Base-by-base conservation (phyloP, 345 rosid species). In the Acer campestre region DNA sequence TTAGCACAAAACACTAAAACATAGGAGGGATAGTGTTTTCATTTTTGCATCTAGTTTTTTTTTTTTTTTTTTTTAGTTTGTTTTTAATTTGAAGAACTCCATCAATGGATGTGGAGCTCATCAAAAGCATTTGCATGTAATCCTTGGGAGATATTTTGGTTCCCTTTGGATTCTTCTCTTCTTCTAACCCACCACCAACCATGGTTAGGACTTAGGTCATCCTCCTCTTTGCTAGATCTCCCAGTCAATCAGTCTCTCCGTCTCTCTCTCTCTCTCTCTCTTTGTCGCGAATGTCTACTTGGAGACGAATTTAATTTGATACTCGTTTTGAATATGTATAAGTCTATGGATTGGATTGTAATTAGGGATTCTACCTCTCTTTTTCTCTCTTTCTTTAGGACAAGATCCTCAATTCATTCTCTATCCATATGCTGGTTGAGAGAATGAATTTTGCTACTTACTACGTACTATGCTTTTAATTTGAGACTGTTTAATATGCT, bases 191-290 rank as follows among this genome's bases (percentile, higher is more conserved):
- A 38, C 61, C 86, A 80, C 79, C 95, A 82, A 88, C 98, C 97
- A 94, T 92, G 98, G 98, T 94, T 94, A 92, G 94, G 95, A 88
- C 94, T 78, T 86, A 83, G 94, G 91, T 86, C 83, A 65, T 78
- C 78, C 66, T 81, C 79, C 35, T 46, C 75, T 35, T 4, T 1
- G 38, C 38, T 35, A 35, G 38, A 35, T 35, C 38, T 35, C 38
- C 6, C 6, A 3, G 0, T 35, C 35, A 3, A 3, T 31, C 35
- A 73, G 74, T 77, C 46, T 16, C 35, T 67, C 59, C 53, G 67
- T 62, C 77, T 67, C 27, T 49, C 18, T 49, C 79, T 79, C 11
- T 58, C 66, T 25, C 70, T 67, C 44, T 27, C 46, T 82, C 46
- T 68, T 66, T 25, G 3, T 65, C 20, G 20, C 31, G 55, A 77